These are phyloP conservation scores for Tirmania nivea DNA, from an alignment of 495 filamentous ascomycete species.

Conservation along the genomic window DNA sequence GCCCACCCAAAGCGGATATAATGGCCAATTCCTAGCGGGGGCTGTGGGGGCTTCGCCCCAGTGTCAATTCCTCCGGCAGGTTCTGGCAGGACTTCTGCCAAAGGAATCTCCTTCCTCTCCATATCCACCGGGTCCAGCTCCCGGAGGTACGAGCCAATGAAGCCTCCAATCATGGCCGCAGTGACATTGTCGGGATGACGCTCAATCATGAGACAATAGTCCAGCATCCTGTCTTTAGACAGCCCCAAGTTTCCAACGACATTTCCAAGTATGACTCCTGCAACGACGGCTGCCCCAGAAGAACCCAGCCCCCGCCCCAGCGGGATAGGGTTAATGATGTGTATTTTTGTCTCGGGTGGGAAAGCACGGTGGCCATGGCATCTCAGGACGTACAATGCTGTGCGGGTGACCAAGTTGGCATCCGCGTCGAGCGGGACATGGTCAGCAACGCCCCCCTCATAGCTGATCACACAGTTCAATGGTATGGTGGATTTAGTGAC, in stretches of 20 bases:
- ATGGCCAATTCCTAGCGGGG: constrained; percentile 77
- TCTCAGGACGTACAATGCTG: constrained; percentile 75
- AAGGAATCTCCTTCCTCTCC: constrained; percentile 73
- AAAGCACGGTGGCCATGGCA: constrained; percentile 70
- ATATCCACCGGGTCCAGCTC: constrained; percentile 70
- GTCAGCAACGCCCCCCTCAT: constrained; percentile 57
- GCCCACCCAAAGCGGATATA: constrained; percentile 85
- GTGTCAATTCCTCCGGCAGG: constrained; percentile 77
- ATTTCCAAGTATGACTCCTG: constrained; percentile 78
- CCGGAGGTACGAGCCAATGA: constrained; percentile 85
- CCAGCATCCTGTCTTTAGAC: constrained; percentile 62
- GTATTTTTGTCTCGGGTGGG: constrained; percentile 66
- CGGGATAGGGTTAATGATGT: constrained; percentile 84
- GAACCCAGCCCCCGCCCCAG: constrained; percentile 76
- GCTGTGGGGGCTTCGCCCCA: constrained; percentile 58
- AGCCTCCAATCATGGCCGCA: constrained; percentile 86
- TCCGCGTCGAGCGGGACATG: constrained; percentile 58
- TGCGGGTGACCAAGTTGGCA: constrained; percentile 72
- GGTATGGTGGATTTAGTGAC: constrained; percentile 32
- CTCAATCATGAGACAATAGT: constrained; percentile 94
- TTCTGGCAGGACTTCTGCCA: constrained; percentile 74
- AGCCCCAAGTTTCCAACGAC: constrained; percentile 63
- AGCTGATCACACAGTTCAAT: constrained; percentile 72
- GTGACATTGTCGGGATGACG: constrained; percentile 94
- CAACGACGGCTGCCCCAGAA: constrained; percentile 83